Evolutionary conservation across 139 green algal species (phyloP), one percentile per base, ranked within the genome.

Genomic region (Chlamydomonas sp.): DNA sequence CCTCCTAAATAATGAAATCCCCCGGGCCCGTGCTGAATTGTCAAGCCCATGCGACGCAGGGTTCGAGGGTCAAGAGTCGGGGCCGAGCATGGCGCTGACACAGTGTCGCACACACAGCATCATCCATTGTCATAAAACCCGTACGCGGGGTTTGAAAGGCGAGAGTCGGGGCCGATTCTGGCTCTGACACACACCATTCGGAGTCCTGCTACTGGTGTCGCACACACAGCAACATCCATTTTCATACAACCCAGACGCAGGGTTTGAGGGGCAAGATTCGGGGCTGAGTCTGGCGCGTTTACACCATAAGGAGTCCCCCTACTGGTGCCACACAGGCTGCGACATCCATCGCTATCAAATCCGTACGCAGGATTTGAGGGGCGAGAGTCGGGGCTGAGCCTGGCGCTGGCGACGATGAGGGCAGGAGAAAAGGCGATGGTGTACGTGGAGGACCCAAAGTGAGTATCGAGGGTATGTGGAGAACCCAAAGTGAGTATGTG

Each of bases 391-490:
- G 89, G 88, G 1, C 73, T 95, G 24, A 81, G 81, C 71, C 43
- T 81, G 28, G 89, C 80, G 1, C 80, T 89, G 26, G 69, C 67
- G 2, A 81, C 76, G n/a, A 93, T 95, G 89, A 26, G 39, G 5
- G 13, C 59, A 0, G 88, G 89, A 24, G 88, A 91, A 73, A 49
- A 59, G 4, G 79, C 79, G 5, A 48, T 58, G 0, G 49, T 94
- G 3, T 85, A 81, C 57, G 60, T 87, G 3, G 48, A 79, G 30
- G 71, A 81, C 13, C 73, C 78, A 0, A 50, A 70, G 22, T 86
- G 31, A 28, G 20, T 57, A 22, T 57, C 47, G 22, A 57, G 16
- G 22, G 16, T 22, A 16, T 57, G 47, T 22, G 47, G 16, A 16
- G 20, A 57, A 22, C 47, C 16, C 16, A 57, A 57, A 57, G 20